Evolutionary conservation across 2,329 filamentous ascomycete genomes (phyloP).

Genomic region (Myrmaecium sp.): DNA sequence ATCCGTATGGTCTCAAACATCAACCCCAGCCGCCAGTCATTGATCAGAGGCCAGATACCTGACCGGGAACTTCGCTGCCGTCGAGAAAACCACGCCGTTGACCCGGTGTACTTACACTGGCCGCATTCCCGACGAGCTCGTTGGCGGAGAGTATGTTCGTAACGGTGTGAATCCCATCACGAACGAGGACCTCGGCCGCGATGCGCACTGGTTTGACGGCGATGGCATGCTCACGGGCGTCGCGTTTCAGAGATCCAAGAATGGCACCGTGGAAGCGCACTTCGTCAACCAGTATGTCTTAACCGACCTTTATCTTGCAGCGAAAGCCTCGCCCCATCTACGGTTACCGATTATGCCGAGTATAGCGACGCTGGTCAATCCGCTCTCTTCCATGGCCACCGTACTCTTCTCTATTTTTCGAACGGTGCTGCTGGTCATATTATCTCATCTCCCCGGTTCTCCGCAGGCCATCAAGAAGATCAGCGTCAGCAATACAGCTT

Average conservation of each 20-base stretch:
- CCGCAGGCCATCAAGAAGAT: slow-evolving; percentile 44
- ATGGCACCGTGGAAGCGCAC: slow-evolving; percentile 33
- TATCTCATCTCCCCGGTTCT: slow-evolving; percentile 41
- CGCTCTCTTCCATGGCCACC: slow-evolving; percentile 34
- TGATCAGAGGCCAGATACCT: slow-evolving; percentile 34
- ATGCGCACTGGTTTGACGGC: slow-evolving; percentile 60
- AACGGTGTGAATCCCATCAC: slow-evolving; percentile 54
- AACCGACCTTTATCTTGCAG: slow-evolving; percentile 47
- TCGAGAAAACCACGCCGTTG: slow-evolving; percentile 36
- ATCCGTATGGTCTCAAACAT: slow-evolving; percentile 3
- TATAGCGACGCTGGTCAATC: slow-evolving; percentile 48
- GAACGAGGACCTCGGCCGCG: slow-evolving; percentile 42
- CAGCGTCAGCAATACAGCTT: slow-evolving; percentile 51
- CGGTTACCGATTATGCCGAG: slow-evolving; percentile 46
- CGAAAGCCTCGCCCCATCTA: slow-evolving; percentile 29
- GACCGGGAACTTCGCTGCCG: slow-evolving; percentile 52
- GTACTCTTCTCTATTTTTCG: slow-evolving; percentile 38
- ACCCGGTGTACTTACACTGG: slow-evolving; percentile 42
- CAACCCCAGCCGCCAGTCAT: slow-evolving; percentile 1
- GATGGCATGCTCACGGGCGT: slow-evolving; percentile 60
- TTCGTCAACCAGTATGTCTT: slow-evolving; percentile 55
- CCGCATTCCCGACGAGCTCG: slow-evolving; percentile 44
- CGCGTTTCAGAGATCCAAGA: slow-evolving; percentile 32
- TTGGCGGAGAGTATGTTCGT: slow-evolving; percentile 53
- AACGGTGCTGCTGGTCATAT: slow-evolving; percentile 38